These are phyloP conservation scores for Thalassiosira sp. DNA, from an alignment of 352 stramenopile species.

Conservation along the genomic window DNA sequence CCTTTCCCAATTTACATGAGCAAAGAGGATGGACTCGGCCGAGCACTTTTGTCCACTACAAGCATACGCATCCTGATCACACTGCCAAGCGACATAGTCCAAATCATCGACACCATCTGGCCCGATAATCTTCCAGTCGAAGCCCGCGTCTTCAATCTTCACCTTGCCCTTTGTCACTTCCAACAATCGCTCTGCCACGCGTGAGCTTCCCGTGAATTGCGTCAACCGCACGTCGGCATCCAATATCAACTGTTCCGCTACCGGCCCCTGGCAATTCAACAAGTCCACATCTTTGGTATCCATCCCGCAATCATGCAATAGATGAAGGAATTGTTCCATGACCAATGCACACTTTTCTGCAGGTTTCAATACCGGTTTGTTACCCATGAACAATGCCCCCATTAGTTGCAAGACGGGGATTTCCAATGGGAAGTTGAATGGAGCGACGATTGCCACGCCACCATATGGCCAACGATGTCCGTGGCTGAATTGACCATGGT, in stretches of 20 bases:
- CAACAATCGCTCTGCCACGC: conserved; percentile 91
- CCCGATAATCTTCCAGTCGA: conserved; percentile 98
- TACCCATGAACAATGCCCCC: conserved; percentile 97
- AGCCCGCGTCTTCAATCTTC: conserved; percentile 95
- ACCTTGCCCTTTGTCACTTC: conserved; percentile 88
- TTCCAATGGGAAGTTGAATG: conserved; percentile 99
- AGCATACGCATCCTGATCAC: conserved; percentile 98
- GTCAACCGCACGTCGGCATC: conserved; percentile 93
- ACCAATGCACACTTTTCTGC: conserved; percentile 93
- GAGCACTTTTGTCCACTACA: conserved; percentile 98
- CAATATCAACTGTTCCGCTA: conserved; percentile 94
- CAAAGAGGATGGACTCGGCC: conserved; percentile 97
- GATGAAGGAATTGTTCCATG: conserved; percentile 96
- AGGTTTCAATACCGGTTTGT: conserved; percentile 95
- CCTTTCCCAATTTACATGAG: conserved; percentile 95
- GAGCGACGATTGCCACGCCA: conserved; percentile 93
- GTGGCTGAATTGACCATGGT: conserved; percentile 92
- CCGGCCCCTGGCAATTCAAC: conserved; percentile 92
- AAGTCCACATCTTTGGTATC: conserved; percentile 94
- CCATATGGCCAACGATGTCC: conserved; percentile 96
- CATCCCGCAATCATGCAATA: conserved; percentile 96
- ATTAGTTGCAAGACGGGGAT: conserved; percentile 99
- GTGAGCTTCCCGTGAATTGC: conserved; percentile 95
- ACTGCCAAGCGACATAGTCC: conserved; percentile 97
- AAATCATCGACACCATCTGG: conserved; percentile 94